Percentiles rank a stretch among this genome's conserved stretches.
Evolutionary conservation across 768 basidiomycete species (phyloP).

Genomic region (Termitomyces sp.): DNA sequence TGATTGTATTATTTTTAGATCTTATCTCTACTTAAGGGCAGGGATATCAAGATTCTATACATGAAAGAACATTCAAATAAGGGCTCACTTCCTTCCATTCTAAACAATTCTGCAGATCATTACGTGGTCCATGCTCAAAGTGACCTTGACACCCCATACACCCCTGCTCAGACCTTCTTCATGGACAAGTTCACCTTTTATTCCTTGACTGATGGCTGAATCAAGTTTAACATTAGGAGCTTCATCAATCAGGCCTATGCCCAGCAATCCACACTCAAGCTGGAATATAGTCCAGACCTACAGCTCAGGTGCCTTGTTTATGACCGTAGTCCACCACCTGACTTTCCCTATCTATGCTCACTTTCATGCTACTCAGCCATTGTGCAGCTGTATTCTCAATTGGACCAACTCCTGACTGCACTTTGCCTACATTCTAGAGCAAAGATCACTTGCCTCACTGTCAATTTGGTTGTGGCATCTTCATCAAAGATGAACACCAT

Average conservation of each 20-base stretch:
- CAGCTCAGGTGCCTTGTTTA: background rate
- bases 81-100: background rate
- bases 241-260: background rate
- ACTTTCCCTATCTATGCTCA: background rate
- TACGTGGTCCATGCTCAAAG: background rate
- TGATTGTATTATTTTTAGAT: background rate
- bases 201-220: no score
- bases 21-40: background rate
- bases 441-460: background rate
- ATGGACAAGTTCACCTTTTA: no score
- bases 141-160: background rate
- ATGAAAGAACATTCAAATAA: background rate
- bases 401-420: background rate
- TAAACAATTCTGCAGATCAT: background rate
- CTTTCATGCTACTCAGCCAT: background rate
- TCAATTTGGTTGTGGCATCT: rapidly evolving
- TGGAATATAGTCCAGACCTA: background rate
- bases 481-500: background rate
- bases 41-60: background rate
- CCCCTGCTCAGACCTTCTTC: background rate
- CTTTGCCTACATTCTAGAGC: background rate
- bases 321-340: background rate
- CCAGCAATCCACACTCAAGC: background rate
- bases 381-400: background rate
- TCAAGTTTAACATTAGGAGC: background rate